Evolutionary conservation across 2,329 filamentous ascomycete genomes (phyloP).

Genomic region (Calonectria hawksworthii): DNA sequence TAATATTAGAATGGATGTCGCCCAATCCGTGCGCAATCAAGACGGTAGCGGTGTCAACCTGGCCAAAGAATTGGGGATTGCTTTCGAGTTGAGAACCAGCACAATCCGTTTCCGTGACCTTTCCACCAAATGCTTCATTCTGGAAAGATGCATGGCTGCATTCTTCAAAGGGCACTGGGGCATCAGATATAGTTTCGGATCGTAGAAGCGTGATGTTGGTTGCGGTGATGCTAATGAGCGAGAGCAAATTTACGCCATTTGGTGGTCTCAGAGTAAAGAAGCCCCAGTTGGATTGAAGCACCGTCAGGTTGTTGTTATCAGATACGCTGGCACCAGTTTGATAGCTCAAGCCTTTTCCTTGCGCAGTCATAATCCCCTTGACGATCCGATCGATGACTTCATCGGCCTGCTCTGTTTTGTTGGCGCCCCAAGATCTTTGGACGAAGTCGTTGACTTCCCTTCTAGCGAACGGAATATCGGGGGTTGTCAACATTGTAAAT

Average conservation of each 20-base stretch:
- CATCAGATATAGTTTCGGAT: not conserved
- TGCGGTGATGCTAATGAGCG: not conserved
- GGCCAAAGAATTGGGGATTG: not conserved
- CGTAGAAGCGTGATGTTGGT: not conserved
- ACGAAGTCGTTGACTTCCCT: not conserved
- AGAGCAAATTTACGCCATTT: not conserved
- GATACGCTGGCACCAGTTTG: not conserved
- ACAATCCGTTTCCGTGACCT: not conserved
- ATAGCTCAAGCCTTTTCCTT: not conserved
- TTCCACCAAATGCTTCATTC: constrained; percentile 1
- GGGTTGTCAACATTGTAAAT: not conserved
- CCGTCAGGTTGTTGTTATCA: not conserved
- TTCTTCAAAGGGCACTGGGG: not conserved
- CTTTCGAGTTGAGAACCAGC: not conserved
- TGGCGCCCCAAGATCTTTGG: not conserved
- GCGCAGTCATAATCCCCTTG: not conserved
- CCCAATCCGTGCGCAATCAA: not conserved
- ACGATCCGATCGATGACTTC: not conserved
- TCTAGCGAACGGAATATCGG: not conserved
- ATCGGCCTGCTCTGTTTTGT: not conserved
- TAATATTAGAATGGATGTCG: not conserved
- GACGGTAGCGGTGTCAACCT: not conserved
- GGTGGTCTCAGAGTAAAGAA: not conserved
- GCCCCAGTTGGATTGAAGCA: not conserved
- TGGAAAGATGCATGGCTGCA: not conserved